Evolutionary conservation across 2,329 filamentous ascomycete species (phyloP).

Genomic region (Zarea fungicola): DNA sequence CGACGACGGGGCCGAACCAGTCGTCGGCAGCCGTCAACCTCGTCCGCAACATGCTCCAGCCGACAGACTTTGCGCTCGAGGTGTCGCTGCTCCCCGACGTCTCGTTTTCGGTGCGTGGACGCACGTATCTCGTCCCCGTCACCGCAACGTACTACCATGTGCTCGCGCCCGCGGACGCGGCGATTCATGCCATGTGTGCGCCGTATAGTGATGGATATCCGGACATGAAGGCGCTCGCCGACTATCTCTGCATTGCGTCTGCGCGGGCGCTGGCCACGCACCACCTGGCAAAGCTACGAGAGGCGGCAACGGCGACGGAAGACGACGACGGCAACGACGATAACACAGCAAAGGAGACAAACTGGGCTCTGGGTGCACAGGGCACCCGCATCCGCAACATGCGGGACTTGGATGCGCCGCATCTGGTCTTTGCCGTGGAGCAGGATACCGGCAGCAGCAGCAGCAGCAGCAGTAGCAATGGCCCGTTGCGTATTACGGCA

Average conservation of each 20-base stretch:
- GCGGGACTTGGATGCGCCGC: slow-evolving; percentile 19
- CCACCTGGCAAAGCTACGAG: slow-evolving; percentile 23
- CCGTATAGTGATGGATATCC: slow-evolving; percentile 42
- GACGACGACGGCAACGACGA: background rate
- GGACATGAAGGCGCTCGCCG: slow-evolving; percentile 36
- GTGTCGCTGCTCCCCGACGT: slow-evolving; percentile 40
- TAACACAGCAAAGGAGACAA: too few relatives aligned
- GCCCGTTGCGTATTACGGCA: background rate
- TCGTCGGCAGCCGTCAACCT: slow-evolving; percentile 40
- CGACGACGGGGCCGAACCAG: slow-evolving; percentile 28
- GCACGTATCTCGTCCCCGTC: slow-evolving; percentile 39
- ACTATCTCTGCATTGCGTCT: slow-evolving; percentile 42
- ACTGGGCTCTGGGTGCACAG: slow-evolving; percentile 28
- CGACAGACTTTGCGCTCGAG: slow-evolving; percentile 37
- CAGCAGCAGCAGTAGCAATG: background rate
- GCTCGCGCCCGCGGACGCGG: slow-evolving; percentile 31
- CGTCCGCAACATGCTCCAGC: slow-evolving; percentile 37
- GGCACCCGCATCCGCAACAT: slow-evolving; percentile 28
- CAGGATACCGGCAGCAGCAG: background rate
- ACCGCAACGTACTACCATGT: slow-evolving; percentile 42
- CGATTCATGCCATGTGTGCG: slow-evolving; percentile 35
- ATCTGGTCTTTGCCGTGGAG: background rate
- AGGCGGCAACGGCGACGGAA: background rate
- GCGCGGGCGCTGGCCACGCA: slow-evolving; percentile 35
- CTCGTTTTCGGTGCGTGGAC: slow-evolving; percentile 38